Conservation (phyloP, 495 filamentous ascomycete genomes). For the Neurospora tetraspora region DNA sequence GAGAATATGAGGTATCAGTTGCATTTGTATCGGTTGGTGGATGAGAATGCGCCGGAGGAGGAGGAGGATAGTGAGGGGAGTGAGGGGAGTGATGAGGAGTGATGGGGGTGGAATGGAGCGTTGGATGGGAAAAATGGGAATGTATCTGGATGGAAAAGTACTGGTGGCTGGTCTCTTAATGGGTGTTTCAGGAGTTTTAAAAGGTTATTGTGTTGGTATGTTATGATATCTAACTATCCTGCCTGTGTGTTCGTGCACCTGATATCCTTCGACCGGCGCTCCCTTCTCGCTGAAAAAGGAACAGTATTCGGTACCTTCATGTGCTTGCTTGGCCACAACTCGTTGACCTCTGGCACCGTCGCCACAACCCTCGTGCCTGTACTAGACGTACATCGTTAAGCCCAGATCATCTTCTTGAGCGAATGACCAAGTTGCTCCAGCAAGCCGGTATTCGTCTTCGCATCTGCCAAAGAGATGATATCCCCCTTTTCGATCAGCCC, state of each 20-base stretch:
- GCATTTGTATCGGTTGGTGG: conserved; percentile 54
- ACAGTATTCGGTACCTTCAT: neutral
- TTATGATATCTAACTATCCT: neutral
- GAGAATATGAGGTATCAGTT: conserved; percentile 95
- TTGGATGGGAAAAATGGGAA: neutral
- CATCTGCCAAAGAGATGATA: conserved; percentile 73
- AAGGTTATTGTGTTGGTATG: neutral
- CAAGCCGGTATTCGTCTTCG: conserved; percentile 76
- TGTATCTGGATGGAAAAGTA: neutral
- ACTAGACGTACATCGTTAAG: conserved; percentile 28
- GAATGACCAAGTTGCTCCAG: conserved; percentile 78
- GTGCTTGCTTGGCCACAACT: neutral
- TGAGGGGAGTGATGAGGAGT: neutral
- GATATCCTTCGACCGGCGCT: neutral
- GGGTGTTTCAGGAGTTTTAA: neutral
- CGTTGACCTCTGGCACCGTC: neutral
- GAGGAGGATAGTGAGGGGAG: neutral
- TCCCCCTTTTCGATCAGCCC: conserved; percentile 56
- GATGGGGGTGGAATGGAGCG: neutral
- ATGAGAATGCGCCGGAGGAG: neutral
- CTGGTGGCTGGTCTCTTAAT: neutral
- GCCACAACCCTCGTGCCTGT: neutral
- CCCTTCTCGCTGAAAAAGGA: neutral
- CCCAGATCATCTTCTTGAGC: conserved; percentile 89
- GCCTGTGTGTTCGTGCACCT: neutral